These are phyloP conservation scores for Cyclotella atomus DNA, from an alignment of 108 stramenopile genomes.

Conservation along the genomic window DNA sequence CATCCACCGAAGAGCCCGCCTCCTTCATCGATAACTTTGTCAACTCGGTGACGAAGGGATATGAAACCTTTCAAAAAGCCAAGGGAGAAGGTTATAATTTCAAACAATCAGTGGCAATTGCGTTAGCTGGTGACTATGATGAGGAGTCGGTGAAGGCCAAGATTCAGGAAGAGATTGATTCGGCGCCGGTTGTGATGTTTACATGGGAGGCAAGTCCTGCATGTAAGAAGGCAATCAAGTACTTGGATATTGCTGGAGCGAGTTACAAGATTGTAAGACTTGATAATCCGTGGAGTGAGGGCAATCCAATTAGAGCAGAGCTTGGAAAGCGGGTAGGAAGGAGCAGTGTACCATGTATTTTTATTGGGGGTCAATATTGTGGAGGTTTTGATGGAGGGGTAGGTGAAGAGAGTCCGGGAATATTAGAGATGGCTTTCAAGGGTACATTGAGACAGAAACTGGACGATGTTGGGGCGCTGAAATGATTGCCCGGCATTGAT, in stretches of 20 bases:
- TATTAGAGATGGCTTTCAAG: constrained; percentile 69
- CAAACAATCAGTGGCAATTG: constrained; percentile 60
- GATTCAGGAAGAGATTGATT: constrained; percentile 51
- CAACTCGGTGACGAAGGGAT: constrained; percentile 29
- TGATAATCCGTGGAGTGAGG: constrained; percentile 71
- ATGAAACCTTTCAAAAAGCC: constrained; percentile 40
- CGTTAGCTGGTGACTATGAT: constrained; percentile 72
- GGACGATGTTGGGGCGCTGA: constrained; percentile 31
- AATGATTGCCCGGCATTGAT: too few species aligned
- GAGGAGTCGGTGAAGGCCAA: constrained; percentile 34
- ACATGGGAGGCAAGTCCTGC: constrained; percentile 69
- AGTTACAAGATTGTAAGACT: constrained; percentile 61
- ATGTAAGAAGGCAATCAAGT: constrained; percentile 68
- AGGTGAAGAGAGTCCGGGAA: constrained; percentile 62
- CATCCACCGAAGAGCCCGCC: constrained; percentile 5
- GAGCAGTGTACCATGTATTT: constrained; percentile 65
- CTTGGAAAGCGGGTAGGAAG: constrained; percentile 65
- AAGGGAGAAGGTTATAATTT: constrained; percentile 49
- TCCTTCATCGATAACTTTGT: constrained; percentile 41
- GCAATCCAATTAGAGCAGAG: constrained; percentile 72
- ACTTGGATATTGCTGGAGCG: constrained; percentile 55
- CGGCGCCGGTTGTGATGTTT: constrained; percentile 64
- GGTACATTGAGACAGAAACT: constrained; percentile 57
- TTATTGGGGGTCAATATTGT: constrained; percentile 68
- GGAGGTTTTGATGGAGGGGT: constrained; percentile 76